These are phyloP conservation scores for Pseudonectria foliicola DNA, from an alignment of 2,329 filamentous ascomycete species.

Conservation along the genomic window DNA sequence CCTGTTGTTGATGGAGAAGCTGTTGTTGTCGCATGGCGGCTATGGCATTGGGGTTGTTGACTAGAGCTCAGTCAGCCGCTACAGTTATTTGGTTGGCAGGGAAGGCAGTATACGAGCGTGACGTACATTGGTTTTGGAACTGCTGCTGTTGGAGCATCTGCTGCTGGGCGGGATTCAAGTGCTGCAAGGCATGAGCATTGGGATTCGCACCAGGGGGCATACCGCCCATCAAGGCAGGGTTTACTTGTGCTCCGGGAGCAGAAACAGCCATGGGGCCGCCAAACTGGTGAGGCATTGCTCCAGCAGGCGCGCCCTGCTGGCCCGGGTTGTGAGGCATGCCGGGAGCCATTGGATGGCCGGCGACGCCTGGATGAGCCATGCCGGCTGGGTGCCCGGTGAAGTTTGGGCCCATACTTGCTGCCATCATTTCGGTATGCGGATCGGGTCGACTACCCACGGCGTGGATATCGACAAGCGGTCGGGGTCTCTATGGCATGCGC, in stretches of 20 bases:
- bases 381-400: slow-evolving; percentile 61
- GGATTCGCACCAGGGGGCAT: slow-evolving; percentile 64
- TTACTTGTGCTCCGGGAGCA: slow-evolving; percentile 64
- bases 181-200: slow-evolving; percentile 64
- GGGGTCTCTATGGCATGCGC: slow-evolving; percentile 42
- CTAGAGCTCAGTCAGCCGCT: slow-evolving; percentile 17
- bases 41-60: slow-evolving; percentile 31
- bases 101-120: too few species aligned
- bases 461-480: slow-evolving; percentile 50
- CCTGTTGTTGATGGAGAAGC: slow-evolving; percentile 49
- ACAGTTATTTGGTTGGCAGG: too few species aligned
- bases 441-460: slow-evolving; percentile 47
- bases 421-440: slow-evolving; percentile 53
- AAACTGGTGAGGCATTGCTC: slow-evolving; percentile 60
- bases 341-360: slow-evolving; percentile 56
- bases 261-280: slow-evolving; percentile 63
- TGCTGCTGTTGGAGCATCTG: slow-evolving; percentile 53
- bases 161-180: slow-evolving; percentile 56
- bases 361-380: slow-evolving; percentile 66
- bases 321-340: slow-evolving; percentile 62
- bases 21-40: slow-evolving; percentile 47
- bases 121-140: slow-evolving; percentile 30
- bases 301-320: slow-evolving; percentile 60
- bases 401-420: slow-evolving; percentile 53
- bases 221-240: slow-evolving; percentile 67